Base-by-base conservation (phyloP, 2,329 filamentous ascomycete genomes). In the Cryphonectria nitschkei region DNA sequence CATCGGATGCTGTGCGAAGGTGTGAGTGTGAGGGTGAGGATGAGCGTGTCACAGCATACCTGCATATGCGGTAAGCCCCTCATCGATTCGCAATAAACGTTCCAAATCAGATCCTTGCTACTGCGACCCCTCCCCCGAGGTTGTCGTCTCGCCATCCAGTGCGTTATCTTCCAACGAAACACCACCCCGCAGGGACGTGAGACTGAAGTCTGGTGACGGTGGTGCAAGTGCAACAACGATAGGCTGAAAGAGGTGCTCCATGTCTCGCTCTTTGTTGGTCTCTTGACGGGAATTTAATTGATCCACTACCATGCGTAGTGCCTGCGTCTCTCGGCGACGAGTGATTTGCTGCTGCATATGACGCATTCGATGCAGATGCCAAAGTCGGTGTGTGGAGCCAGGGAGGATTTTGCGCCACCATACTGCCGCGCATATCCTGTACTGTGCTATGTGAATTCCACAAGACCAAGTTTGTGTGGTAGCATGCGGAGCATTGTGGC, bases 301-400 rank as follows among this genome's bases (percentile, higher is more conserved):
- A n/a, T 61, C 34, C 58, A 61, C 16, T 39, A 16, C 34, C 32
- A 34, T 50, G 46, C 46, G 46, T 2, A 50, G 46, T n/a, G 46
- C 46, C 46, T n/a, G 41, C 43, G 43, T n/a, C 63, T n/a, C 63
- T n/a, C 63, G 26, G 46, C 34, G 63, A 50, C 13, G 54, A 52
- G 43, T 52, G 64, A n/a, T 60, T 46, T 63, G 62, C 43, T 67
- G 54, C 61, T 52, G 68, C 70, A 70, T 70, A 68, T 68, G 68
- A 70, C 67, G 71, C 68, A 68, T 63, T 61, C 67, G 70, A 65
- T 72, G 71, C 71, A 65, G 61, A 37, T 62, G 54, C 54, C 41
- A 54, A 54, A 67, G 68, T 63, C 71, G 68, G 71, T 73, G 70
- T 67, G 71, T 73, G 69, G 71, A 72, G 68, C 46, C 37, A 60